Evolutionary conservation across 495 filamentous ascomycete species (phyloP).

Genomic region (Aspergillus diversus): DNA sequence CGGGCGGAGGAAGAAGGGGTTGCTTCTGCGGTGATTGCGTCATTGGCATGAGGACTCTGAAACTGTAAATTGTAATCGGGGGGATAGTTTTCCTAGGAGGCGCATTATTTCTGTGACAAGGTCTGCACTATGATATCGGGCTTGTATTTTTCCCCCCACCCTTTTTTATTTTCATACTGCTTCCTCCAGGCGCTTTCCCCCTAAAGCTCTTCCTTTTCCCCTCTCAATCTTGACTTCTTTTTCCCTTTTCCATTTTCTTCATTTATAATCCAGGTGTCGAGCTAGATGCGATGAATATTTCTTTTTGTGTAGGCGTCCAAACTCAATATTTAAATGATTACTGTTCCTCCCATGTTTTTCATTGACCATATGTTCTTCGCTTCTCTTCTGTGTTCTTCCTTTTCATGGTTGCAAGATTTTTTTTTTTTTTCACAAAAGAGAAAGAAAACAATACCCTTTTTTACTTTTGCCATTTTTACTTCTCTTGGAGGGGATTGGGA

Average conservation of each 20-base stretch:
- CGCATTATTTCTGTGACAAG: slow-evolving; percentile 21
- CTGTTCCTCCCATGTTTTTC: slow-evolving; percentile 12
- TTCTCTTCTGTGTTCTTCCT: slow-evolving; percentile 4
- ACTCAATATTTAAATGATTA: slow-evolving; percentile 17
- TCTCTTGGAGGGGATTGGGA: neutral
- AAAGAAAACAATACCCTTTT: slow-evolving; percentile 3
- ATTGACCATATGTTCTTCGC: slow-evolving; percentile 11
- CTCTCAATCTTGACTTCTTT: slow-evolving; percentile 5
- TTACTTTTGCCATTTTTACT: neutral
- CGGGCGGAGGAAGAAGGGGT: slow-evolving; percentile 92
- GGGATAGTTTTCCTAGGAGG: slow-evolving; percentile 27
- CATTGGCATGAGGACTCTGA: slow-evolving; percentile 66
- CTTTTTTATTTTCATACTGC: slow-evolving; percentile 17
- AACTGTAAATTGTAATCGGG: slow-evolving; percentile 34
- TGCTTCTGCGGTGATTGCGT: slow-evolving; percentile 79
- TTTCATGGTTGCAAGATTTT: slow-evolving; percentile 10
- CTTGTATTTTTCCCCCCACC: neutral
- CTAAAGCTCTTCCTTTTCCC: neutral
- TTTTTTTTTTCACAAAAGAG: slow-evolving; percentile 9
- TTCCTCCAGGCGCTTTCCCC: neutral
- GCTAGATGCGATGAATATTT: slow-evolving; percentile 31
- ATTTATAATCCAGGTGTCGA: slow-evolving; percentile 30
- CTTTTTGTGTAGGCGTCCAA: slow-evolving; percentile 26
- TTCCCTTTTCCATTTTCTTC: slow-evolving; percentile 4
- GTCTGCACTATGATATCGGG: slow-evolving; percentile 29